Conservation (phyloP, 495 filamentous ascomycete genomes). For the Geopyxis carbonaria region DNA sequence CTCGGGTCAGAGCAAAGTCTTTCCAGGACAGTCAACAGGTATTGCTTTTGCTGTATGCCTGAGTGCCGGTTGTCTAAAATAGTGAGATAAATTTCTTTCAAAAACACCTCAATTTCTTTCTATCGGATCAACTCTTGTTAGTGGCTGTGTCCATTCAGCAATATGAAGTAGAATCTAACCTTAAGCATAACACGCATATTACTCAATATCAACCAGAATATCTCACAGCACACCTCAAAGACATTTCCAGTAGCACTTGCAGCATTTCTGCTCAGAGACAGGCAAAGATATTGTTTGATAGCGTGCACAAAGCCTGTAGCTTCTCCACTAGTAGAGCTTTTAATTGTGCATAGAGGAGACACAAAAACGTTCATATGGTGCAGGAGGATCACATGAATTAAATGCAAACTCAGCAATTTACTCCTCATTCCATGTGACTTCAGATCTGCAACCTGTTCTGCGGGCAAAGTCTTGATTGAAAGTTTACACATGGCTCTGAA, state of each 20-base stretch:
- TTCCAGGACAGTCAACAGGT: conserved; percentile 72
- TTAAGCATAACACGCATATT: conserved; percentile 88
- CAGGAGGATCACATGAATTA: conserved; percentile 84
- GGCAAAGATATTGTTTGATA: conserved; percentile 85
- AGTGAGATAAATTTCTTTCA: conserved; percentile 94
- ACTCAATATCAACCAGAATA: conserved; percentile 93
- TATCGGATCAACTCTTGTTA: conserved; percentile 21
- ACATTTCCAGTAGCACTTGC: conserved; percentile 78
- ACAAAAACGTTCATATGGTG: conserved; percentile 78
- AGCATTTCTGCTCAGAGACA: conserved; percentile 85
- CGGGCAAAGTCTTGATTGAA: conserved; percentile 71
- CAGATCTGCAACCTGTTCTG: conserved; percentile 82
- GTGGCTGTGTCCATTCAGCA: not conserved
- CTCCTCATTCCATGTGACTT: conserved; percentile 92
- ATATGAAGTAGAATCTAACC: conserved; percentile 30
- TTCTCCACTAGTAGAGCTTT: conserved; percentile 66
- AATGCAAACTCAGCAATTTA: conserved; percentile 83
- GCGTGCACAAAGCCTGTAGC: conserved; percentile 85
- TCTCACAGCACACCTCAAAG: conserved; percentile 91
- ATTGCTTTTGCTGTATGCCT: conserved; percentile 76
- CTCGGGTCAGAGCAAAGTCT: conserved; percentile 69
- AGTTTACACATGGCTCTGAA: conserved; percentile 96
- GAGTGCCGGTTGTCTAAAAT: conserved; percentile 78
- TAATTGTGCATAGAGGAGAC: conserved; percentile 75
- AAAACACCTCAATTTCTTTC: conserved; percentile 95